Percentiles rank a stretch among this genome's conserved stretches.
Conservation (phyloP, 139 green algal species). For the Chlorella vulgaris region DNA sequence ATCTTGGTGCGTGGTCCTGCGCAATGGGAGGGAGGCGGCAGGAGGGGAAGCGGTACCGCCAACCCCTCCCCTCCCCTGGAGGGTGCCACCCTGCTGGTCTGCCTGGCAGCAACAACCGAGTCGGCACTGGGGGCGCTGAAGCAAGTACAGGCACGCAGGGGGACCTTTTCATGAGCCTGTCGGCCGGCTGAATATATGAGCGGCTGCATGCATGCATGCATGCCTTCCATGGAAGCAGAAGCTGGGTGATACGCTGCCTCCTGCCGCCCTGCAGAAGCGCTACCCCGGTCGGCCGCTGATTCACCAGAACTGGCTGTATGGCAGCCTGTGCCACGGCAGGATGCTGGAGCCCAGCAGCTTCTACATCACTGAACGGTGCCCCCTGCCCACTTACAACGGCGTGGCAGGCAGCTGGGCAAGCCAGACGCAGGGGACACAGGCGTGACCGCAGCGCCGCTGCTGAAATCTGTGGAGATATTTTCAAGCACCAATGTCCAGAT, state of each 20-base stretch:
- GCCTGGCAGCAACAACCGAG: not conserved
- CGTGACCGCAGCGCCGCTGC: no score
- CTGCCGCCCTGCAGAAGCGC: not conserved
- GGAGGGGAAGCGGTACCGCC: not conserved
- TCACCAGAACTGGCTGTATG: slow-evolving; percentile 6
- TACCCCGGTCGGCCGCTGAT: not conserved
- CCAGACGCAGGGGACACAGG: no score
- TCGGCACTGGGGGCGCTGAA: not conserved
- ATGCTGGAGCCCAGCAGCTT: not conserved
- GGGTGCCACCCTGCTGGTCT: slow-evolving; percentile 5
- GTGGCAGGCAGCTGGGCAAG: no score
- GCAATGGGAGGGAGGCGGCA: not conserved
- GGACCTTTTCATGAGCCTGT: no score
- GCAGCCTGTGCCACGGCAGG: not conserved
- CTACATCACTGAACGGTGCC: not conserved
- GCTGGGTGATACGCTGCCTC: no score
- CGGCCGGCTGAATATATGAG: no score
- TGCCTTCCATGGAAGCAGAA: no score
- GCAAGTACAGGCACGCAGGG: not conserved
- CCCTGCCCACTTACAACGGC: no score
- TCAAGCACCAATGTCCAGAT: no score
- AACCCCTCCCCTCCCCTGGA: not conserved
- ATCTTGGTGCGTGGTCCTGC: not conserved
- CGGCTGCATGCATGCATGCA: no score
- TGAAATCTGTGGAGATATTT: no score